Percentiles rank a stretch among this genome's conserved stretches.
Evolutionary conservation across 2,329 filamentous ascomycete genomes (phyloP).

Genomic region (Pseudocercospora fuligena): DNA sequence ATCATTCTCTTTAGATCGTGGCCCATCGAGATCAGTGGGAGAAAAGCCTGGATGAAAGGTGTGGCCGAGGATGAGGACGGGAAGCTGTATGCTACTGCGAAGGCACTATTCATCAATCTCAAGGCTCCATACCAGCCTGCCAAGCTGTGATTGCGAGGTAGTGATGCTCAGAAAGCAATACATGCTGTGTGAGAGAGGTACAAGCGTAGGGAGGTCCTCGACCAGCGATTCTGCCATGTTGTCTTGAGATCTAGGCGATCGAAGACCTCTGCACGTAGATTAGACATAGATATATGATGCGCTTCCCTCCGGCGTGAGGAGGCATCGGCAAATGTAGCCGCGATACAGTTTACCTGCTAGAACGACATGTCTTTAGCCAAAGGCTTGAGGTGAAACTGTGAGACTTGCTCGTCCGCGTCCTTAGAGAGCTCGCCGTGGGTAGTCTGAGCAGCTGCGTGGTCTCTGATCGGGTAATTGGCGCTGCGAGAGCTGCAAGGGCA

Average conservation of each 20-base stretch:
- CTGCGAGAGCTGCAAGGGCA: not conserved
- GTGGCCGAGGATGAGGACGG: constrained; percentile 29
- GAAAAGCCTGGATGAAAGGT: constrained; percentile 31
- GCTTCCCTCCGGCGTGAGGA: no score
- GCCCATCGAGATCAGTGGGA: constrained; percentile 23
- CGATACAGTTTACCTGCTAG: no score
- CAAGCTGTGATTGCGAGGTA: not conserved
- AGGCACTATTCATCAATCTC: constrained; percentile 29
- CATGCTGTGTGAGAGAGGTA: not conserved
- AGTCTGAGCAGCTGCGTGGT: no score
- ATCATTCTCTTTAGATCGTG: constrained; percentile 30
- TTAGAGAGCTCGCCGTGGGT: no score
- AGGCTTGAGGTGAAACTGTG: no score
- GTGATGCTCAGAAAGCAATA: not conserved
- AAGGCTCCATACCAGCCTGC: not conserved
- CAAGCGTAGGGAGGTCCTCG: no score
- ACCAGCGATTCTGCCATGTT: not conserved
- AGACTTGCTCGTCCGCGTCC: no score
- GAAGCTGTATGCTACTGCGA: constrained; percentile 26
- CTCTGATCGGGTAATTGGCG: no score
- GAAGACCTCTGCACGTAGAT: not conserved
- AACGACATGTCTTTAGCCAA: no score
- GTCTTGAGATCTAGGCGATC: no score
- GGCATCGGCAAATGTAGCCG: no score
- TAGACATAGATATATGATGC: not conserved